Conservation (phyloP, 257 asterid species). For the Plantago ovata region DNA sequence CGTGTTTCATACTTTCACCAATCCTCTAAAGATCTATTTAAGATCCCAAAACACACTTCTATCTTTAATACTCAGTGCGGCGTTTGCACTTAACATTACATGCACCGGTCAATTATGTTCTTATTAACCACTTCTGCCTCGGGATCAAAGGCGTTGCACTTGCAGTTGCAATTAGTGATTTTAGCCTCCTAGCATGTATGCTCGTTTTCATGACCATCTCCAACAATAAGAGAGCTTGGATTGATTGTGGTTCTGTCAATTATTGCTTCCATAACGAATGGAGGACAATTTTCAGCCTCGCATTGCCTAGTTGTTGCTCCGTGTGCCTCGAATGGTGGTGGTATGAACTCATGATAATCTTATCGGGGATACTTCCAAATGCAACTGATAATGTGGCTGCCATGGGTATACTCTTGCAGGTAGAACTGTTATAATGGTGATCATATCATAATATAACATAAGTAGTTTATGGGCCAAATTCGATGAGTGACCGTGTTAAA, state of each 20-base stretch:
- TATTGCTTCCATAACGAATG: slow-evolving; percentile 33
- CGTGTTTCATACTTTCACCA: slow-evolving; percentile 42
- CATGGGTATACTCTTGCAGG: slow-evolving; percentile 56
- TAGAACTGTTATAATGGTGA: too few relatives aligned
- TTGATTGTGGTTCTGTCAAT: slow-evolving; percentile 9
- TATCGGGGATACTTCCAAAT: slow-evolving; percentile 46
- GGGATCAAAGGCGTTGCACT: slow-evolving; percentile 58
- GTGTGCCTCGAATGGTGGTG: slow-evolving; percentile 70
- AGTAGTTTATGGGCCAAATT: too few relatives aligned
- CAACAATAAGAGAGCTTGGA: slow-evolving; percentile 28
- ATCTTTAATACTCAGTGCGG: slow-evolving; percentile 47
- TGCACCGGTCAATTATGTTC: slow-evolving; percentile 42
- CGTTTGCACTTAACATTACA: slow-evolving; percentile 42
- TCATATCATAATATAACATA: too few relatives aligned
- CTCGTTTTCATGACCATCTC: slow-evolving; percentile 15
- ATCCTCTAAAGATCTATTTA: slow-evolving; percentile 51
- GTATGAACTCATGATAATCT: slow-evolving; percentile 57
- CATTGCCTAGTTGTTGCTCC: slow-evolving; percentile 41
- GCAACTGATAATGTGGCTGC: slow-evolving; percentile 53
- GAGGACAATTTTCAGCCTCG: slow-evolving; percentile 34
- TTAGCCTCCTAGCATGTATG: slow-evolving; percentile 31
- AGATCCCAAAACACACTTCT: slow-evolving; percentile 53
- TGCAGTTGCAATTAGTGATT: slow-evolving; percentile 31
- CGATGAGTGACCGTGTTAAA: too few relatives aligned
- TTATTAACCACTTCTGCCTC: slow-evolving; percentile 25